These are phyloP conservation scores for Hypholoma fasciculare DNA, from an alignment of 768 basidiomycete species.

Conservation along the genomic window DNA sequence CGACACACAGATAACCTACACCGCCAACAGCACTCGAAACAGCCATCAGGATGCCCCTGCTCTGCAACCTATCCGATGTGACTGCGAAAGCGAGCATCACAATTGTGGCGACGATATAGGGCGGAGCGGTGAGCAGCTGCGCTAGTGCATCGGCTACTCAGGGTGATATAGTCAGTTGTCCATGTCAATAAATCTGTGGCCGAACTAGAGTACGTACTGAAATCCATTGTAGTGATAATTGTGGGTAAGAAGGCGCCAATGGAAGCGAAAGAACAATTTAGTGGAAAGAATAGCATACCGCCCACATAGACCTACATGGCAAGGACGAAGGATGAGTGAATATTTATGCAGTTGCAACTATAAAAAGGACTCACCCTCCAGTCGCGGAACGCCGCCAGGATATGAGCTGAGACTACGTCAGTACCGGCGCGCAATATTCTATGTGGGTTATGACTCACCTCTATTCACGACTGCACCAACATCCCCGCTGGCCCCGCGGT, in stretches of 20 bases:
- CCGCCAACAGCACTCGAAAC: conserved; percentile 45
- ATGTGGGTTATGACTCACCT: conserved; percentile 31
- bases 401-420: conserved; percentile 47
- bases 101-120: conserved; percentile 71
- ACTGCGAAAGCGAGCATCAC: conserved; percentile 61
- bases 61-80: conserved; percentile 66
- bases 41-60: conserved; percentile 50
- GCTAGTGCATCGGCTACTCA: conserved; percentile 58
- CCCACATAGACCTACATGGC: conserved; percentile 50
- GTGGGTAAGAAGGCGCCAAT: conserved; percentile 84
- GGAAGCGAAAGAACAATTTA: conserved; percentile 76
- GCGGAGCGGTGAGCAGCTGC: conserved; percentile 79
- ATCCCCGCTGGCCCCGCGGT: conserved; percentile 66
- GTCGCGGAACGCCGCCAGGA: conserved; percentile 62
- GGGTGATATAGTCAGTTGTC: not conserved
- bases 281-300: conserved; percentile 76
- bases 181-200: not conserved
- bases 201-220: conserved; percentile 43
- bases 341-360: not conserved
- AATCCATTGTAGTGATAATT: conserved; percentile 73
- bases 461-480: conserved; percentile 63
- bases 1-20: conserved; percentile 61
- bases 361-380: conserved; percentile 55
- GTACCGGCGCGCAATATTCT: not conserved
- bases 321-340: not conserved